Base-by-base conservation (phyloP, 2,329 filamentous ascomycete species). In the Pseudocercospora fuligena region DNA sequence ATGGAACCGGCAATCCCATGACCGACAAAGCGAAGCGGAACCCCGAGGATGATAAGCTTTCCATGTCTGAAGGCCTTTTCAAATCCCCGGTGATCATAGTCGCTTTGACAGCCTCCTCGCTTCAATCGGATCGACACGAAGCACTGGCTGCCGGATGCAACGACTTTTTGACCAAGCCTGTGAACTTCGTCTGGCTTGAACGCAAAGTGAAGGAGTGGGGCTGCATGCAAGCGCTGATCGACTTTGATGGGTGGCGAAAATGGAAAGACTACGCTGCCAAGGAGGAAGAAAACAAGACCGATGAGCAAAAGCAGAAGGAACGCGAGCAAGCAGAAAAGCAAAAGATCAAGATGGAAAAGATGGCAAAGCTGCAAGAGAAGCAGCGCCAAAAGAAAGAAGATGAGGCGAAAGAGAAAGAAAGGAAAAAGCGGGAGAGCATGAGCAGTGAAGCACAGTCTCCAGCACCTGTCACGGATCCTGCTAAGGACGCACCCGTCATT, bases 171-270 rank as follows among this genome's bases (percentile, higher is more conserved):
- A 98, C 95, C 68, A 76, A 97, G 92, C 95, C 95, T 21, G 94
- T 99, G 72, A 97, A 97, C 78, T 97, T 97, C 77, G 91, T 96
- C 66, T 99, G 94, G 94, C 87, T 99, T 27, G 93, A 97, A 79
- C 89, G 94, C 65, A 99, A 99, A 80, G 94, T 98, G 73, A 97
- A 96, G 82, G 95, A 99, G 84, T 99, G 95, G 95, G 95, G 95
- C 64, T 98, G 95, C 83, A 99, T 99, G 95, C 95, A 98, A 82
- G 95, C 95, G 9, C 86, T 99, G 25, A 98, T 99, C 75, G 95
- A 99, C 82, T 98, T 95, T 78, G 94, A 98, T 78, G 95, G 95
- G 68, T 99, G 95, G 95, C 88, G 94, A 63, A 93, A 93, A 79
- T 99, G 95, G 95, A 97, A 97, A 79, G 92, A 95, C 75, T 94